Conservation (phyloP, 768 basidiomycete species). For the Postia placenta region DNA sequence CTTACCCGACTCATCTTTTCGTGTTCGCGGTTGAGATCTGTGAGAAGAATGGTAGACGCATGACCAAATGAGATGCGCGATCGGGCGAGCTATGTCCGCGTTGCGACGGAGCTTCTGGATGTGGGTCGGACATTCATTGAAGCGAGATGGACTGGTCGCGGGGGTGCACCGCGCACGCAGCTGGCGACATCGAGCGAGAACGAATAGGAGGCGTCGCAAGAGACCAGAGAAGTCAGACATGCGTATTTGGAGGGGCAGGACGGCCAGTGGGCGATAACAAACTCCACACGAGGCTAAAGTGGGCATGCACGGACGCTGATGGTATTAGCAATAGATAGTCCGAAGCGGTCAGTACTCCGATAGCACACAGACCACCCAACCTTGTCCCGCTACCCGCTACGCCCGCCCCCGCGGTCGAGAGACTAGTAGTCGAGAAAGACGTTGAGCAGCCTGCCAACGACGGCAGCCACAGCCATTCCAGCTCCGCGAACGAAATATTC, state of each 20-base stretch:
- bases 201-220: neutral
- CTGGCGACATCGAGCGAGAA: neutral
- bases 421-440: neutral
- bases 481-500: neutral
- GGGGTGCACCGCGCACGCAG: neutral
- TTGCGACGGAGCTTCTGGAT: slow-evolving; percentile 4
- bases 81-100: neutral
- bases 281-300: slow-evolving; percentile 1
- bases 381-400: too few relatives aligned
- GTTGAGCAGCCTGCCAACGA: neutral
- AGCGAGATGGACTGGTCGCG: neutral
- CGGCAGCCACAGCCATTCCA: neutral
- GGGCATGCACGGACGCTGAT: neutral
- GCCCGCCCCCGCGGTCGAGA: too few relatives aligned
- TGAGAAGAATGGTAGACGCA: too few relatives aligned
- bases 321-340: neutral
- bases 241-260: neutral
- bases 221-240: neutral
- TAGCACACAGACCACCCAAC: neutral
- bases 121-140: slow-evolving; percentile 1
- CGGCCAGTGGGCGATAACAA: neutral
- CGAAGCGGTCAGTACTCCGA: neutral
- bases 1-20: too few relatives aligned
- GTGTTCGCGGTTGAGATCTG: too few relatives aligned
- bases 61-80: too few relatives aligned